A percentile compares a stretch with the other conserved stretches of the same genome.
phyloP scores from a whole-genome alignment of 306 rosid species.

The Prosopis cineraria region DNA sequence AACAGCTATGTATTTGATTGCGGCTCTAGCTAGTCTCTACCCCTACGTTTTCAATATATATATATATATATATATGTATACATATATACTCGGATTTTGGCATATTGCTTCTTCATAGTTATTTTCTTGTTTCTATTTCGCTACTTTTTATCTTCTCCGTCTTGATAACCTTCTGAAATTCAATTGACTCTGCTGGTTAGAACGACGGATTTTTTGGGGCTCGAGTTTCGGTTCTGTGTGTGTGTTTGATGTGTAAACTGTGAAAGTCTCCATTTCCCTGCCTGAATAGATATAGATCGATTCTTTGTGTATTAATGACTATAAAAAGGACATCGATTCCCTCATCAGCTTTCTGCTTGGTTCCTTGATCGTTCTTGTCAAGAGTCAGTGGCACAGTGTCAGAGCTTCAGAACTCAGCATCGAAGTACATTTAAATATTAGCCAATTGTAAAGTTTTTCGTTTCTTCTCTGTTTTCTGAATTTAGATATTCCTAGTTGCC shows the following conservation, averaged over 20 bases:
- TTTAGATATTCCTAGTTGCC: slow-evolving; percentile 32
- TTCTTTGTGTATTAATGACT: slow-evolving; percentile 33
- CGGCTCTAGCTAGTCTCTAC: not conserved
- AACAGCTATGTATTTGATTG: not conserved
- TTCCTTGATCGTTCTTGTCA: slow-evolving; percentile 43
- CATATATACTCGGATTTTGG: slow-evolving; percentile 1
- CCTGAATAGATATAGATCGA: slow-evolving; percentile 30
- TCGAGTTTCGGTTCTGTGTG: slow-evolving; percentile 28
- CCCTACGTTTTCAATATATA: not conserved
- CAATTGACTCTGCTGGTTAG: not conserved
- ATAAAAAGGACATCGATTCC: slow-evolving; percentile 39
- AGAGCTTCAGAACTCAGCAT: slow-evolving; percentile 35
- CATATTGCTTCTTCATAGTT: not conserved
- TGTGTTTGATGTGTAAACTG: not conserved
- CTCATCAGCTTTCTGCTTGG: slow-evolving; percentile 35
- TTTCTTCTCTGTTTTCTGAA: slow-evolving; percentile 2
- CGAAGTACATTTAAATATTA: slow-evolving; percentile 33
- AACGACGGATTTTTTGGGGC: not conserved
- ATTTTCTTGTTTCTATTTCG: not conserved
- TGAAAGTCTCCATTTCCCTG: slow-evolving; percentile 31
- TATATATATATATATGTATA: too few relatives aligned
- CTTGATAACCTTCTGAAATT: not conserved
- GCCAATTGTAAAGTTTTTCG: slow-evolving; percentile 21
- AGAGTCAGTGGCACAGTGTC: slow-evolving; percentile 39
- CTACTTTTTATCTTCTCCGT: not conserved